phyloP scores from a whole-genome alignment of 371 early-diverging fungal genomes.

The Polyrhizophydium stewartii region DNA sequence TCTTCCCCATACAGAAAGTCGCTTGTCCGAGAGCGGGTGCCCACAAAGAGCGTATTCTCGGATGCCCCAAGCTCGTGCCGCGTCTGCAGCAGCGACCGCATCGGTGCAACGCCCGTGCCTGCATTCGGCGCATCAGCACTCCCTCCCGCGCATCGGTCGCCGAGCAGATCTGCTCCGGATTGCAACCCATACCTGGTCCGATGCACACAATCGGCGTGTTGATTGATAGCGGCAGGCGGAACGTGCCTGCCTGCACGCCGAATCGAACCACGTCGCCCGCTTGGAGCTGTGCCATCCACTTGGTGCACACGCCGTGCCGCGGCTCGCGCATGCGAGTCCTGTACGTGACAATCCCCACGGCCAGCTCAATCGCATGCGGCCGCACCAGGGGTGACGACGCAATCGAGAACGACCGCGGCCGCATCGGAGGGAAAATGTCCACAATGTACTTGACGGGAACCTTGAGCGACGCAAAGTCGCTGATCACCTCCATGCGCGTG shows the following conservation, averaged over 20 bases:
- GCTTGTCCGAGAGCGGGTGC: conserved; percentile 63
- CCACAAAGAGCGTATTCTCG: conserved; percentile 76
- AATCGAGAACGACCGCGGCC: conserved; percentile 83
- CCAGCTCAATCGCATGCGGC: conserved; percentile 59
- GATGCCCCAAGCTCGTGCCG: conserved; percentile 44
- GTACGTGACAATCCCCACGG: conserved; percentile 83
- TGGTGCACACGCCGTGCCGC: conserved; percentile 79
- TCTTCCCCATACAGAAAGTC: conserved; percentile 75
- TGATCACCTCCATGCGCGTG: conserved; percentile 76
- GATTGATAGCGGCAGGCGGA: conserved; percentile 55
- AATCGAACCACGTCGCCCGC: conserved; percentile 49
- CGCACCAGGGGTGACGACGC: conserved; percentile 55
- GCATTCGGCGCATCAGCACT: not conserved
- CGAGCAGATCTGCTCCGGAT: too few relatives aligned
- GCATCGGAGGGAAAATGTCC: conserved; percentile 75
- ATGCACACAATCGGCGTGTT: conserved; percentile 64
- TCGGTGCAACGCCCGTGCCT: conserved; percentile 89
- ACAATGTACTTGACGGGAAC: conserved; percentile 77
- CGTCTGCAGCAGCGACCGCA: conserved; percentile 78
- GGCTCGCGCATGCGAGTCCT: conserved; percentile 66
- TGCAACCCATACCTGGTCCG: conserved; percentile 56
- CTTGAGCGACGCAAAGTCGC: conserved; percentile 69
- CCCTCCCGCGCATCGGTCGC: too few relatives aligned
- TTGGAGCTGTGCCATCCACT: conserved; percentile 59
- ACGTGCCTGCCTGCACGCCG: conserved; percentile 67